Conservation (phyloP, 192 early-diverging fungal genomes). For the Backusella mclennaniae region DNA sequence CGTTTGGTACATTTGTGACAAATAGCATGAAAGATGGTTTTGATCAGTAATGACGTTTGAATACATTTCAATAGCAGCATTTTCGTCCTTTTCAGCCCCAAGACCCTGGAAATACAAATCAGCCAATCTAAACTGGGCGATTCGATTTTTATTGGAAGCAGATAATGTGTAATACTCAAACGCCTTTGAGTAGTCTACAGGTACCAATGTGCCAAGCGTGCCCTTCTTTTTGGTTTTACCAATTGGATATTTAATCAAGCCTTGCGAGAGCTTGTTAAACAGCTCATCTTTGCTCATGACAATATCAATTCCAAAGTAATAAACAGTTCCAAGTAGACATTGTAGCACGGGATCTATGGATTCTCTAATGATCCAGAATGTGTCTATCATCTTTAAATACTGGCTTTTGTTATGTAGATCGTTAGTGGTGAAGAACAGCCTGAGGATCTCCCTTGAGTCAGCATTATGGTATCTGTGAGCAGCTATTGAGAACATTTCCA, state of each 20-base stretch:
- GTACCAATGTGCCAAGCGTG: neutral
- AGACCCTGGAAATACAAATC: slow-evolving; percentile 58
- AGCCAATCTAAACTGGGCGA: slow-evolving; percentile 51
- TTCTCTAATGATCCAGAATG: too few species aligned
- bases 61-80: neutral
- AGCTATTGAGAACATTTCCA: too few species aligned
- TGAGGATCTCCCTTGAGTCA: too few species aligned
- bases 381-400: too few species aligned
- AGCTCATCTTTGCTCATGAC: too few species aligned
- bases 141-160: slow-evolving; percentile 45
- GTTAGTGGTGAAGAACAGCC: too few species aligned
- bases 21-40: neutral
- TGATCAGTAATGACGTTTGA: neutral
- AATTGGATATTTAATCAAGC: neutral
- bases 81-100: slow-evolving; percentile 46
- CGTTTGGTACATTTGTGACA: neutral
- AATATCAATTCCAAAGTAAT: too few species aligned
- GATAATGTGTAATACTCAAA: slow-evolving; percentile 58
- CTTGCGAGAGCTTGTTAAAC: too few species aligned
- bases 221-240: neutral
- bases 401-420: too few species aligned
- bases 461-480: too few species aligned
- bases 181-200: slow-evolving; percentile 31
- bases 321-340: too few species aligned
- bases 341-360: too few species aligned